Base-by-base conservation (phyloP, 2,329 filamentous ascomycete genomes). In the Neoarthrinium moseri region DNA sequence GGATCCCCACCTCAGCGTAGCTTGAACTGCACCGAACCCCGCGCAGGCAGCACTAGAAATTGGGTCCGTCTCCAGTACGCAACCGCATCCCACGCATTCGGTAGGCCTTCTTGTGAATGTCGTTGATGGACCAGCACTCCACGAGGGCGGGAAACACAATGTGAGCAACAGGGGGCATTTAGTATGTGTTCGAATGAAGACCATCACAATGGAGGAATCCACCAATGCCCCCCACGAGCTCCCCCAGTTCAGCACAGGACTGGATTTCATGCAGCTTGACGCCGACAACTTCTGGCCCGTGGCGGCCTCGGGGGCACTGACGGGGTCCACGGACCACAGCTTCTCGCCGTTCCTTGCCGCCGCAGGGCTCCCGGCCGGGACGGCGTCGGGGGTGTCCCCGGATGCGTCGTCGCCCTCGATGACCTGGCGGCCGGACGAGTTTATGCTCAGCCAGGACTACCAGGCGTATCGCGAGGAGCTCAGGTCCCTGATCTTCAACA, bases 381-480 rank as follows among this genome's bases (percentile, higher is more conserved):
- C 36, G 5, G 32, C 43, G 15, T 34, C 43, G 4, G 43, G 37
- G 2, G 26, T 38, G 11, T 43, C 38, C 3, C 35, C 21, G 5
- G 39, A 34, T 5, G 43, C 20, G 3, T 42, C 44, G 1, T 50
- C 48, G 8, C 48, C 48, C 12, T 39, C 41, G 35, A 47, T 50
- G 26, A 42, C 45, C 12, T 50, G 44, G 48, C 41, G 45, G 7
- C 48, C 48, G 3, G 66, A 69, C 22, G 62, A 66, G 44, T 68
- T 69, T 38, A 56, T 59, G 6, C 58, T 60, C 15, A 62, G 74
- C 47, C 70, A 70, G 2, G 66, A 65, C 1, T 75, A 72, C 45
- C 64, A 72, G 21, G 67, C 66, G 7, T 75, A 70, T 39, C 69
- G 71, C 47, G 69, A 75, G 52, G 69, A 74, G 51, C 61, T 75